Percentiles rank a stretch among this genome's conserved stretches.
Evolutionary conservation across 2,329 filamentous ascomycete genomes (phyloP).

Genomic region (Diplodia corticola): DNA sequence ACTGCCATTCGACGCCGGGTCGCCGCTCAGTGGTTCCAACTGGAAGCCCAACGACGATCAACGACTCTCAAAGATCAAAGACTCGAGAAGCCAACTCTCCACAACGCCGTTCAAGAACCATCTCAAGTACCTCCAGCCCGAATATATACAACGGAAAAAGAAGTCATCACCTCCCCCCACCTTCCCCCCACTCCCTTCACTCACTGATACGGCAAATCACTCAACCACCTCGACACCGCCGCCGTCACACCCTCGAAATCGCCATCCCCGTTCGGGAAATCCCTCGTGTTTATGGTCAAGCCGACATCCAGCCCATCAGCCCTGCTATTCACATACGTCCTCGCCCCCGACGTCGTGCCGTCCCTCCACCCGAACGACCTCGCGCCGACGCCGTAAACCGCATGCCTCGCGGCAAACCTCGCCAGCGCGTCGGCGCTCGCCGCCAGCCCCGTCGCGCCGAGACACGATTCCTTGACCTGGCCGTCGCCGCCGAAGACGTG

Average conservation of each 20-base stretch:
- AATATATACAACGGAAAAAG: not conserved
- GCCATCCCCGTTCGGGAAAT: slow-evolving; percentile 10
- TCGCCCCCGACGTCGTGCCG: slow-evolving; percentile 20
- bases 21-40: not conserved
- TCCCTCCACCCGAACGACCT: slow-evolving; percentile 6
- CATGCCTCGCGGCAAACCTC: slow-evolving; percentile 26
- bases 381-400: slow-evolving; percentile 20
- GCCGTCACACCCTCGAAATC: not conserved
- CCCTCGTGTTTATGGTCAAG: slow-evolving; percentile 23
- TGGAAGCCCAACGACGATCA: not conserved
- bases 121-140: not conserved
- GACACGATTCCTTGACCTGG: slow-evolving; percentile 26
- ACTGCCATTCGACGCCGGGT: not conserved
- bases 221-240: not conserved
- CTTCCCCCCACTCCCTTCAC: not conserved
- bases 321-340: slow-evolving; percentile 7
- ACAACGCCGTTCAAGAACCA: not conserved
- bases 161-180: too few species aligned
- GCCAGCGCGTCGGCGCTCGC: slow-evolving; percentile 28
- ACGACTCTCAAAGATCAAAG: not conserved
- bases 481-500: slow-evolving; percentile 27
- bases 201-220: not conserved
- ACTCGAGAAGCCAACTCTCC: not conserved
- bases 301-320: slow-evolving; percentile 12
- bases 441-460: slow-evolving; percentile 27